phyloP scores from a whole-genome alignment of 2,329 filamentous ascomycete species.

The Xylaria digitata region DNA sequence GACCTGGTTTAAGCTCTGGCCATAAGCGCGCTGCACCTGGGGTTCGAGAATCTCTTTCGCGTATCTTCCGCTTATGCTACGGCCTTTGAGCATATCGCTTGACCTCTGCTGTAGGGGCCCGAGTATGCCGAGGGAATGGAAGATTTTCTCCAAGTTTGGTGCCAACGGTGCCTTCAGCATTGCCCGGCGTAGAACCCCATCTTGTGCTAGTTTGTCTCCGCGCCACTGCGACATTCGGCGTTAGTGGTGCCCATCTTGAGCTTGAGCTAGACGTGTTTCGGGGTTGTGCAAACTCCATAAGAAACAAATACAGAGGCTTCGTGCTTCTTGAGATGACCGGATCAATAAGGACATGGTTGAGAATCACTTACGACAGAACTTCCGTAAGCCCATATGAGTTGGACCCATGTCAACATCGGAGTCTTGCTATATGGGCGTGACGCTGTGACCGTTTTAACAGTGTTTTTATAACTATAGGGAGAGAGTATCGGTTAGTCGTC shows the following conservation, averaged over 20 bases:
- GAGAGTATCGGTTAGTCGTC: slow-evolving; percentile 18
- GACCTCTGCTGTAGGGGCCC: slow-evolving; percentile 32
- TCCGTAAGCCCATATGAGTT: slow-evolving; percentile 41
- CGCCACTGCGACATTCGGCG: slow-evolving; percentile 25
- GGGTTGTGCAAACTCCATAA: not conserved
- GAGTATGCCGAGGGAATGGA: slow-evolving; percentile 33
- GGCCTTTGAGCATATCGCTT: slow-evolving; percentile 22
- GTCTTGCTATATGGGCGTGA: slow-evolving; percentile 43
- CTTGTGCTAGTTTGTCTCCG: slow-evolving; percentile 32
- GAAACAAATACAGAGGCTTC: not conserved
- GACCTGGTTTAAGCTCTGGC: slow-evolving; percentile 33
- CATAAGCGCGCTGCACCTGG: slow-evolving; percentile 39
- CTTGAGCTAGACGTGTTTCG: not conserved
- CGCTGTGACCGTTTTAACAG: slow-evolving; percentile 20
- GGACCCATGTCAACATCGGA: slow-evolving; percentile 34
- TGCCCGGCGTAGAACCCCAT: not conserved
- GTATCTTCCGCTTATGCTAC: slow-evolving; percentile 40
- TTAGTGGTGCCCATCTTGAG: not conserved
- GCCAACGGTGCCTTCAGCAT: slow-evolving; percentile 25
- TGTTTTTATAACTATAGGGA: slow-evolving; percentile 25
- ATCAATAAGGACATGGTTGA: not conserved
- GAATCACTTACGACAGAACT: slow-evolving; percentile 35
- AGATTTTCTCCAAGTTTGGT: slow-evolving; percentile 33
- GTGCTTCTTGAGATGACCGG: not conserved
- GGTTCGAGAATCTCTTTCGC: slow-evolving; percentile 40